These are phyloP conservation scores for Tagetes patula DNA, from an alignment of 129 eudicot species.

Conservation along the genomic window DNA sequence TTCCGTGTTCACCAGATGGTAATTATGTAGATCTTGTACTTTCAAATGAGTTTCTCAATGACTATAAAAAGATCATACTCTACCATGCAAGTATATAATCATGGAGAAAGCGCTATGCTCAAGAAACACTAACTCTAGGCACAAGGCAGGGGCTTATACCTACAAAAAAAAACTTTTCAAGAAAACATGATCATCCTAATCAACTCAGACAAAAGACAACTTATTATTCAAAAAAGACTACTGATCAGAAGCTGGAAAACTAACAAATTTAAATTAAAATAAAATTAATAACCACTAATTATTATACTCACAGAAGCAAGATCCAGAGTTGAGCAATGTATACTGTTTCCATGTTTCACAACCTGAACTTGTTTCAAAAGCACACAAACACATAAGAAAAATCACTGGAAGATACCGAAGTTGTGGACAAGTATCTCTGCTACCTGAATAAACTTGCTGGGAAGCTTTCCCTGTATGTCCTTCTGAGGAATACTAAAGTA, in stretches of 20 bases:
- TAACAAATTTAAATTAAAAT: constrained; percentile 8
- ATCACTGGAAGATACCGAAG: constrained; percentile 12
- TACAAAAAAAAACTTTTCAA: neutral
- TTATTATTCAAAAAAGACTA: neutral
- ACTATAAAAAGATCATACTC: neutral
- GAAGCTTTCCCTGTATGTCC: constrained; percentile 91
- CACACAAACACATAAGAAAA: constrained; percentile 25
- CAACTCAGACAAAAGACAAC: constrained; percentile 14
- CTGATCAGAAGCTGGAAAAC: constrained; percentile 13
- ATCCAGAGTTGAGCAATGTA: constrained; percentile 90
- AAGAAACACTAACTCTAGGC: constrained; percentile 25
- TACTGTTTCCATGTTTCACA: constrained; percentile 84
- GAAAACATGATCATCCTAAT: neutral
- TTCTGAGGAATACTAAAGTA: constrained; percentile 89
- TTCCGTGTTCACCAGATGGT: constrained; percentile 5
- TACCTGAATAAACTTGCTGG: constrained; percentile 96
- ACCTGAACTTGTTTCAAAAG: constrained; percentile 51
- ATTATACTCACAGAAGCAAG: constrained; percentile 85
- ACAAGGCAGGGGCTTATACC: neutral
- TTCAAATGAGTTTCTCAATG: constrained; percentile 3
- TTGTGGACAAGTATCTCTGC: constrained; percentile 18
- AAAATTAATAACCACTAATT: neutral
- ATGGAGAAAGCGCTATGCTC: neutral
- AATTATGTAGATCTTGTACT: constrained; percentile 6
- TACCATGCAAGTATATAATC: constrained; percentile 6